A percentile compares a stretch with the other conserved stretches of the same genome.
These are phyloP conservation scores for Lolium rigidum DNA, from an alignment of 176 grass and related monocot genomes.

Conservation along the genomic window DNA sequence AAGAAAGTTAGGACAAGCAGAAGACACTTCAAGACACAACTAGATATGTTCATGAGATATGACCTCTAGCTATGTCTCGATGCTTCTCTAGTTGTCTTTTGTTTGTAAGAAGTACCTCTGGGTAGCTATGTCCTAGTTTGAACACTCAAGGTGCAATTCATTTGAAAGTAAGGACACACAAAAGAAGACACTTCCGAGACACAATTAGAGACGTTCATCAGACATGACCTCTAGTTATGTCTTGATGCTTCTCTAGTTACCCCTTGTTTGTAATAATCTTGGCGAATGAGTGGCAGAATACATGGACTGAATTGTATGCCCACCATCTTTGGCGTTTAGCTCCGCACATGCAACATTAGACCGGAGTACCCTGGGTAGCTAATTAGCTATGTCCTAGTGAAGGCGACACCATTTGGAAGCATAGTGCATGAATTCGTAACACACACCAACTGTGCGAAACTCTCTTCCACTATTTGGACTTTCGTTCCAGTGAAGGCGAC, in stretches of 20 bases:
- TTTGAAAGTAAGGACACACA: not conserved
- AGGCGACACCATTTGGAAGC: too few relatives aligned
- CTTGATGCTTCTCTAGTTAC: constrained; percentile 17
- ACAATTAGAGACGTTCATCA: not conserved
- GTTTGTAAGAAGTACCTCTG: constrained; percentile 2
- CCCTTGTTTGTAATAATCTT: constrained; percentile 1
- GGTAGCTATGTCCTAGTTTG: not conserved
- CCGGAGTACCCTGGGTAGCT: not conserved
- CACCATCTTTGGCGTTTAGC: constrained; percentile 8
- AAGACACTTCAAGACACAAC: not conserved
- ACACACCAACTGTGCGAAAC: too few relatives aligned
- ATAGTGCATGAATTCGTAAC: too few relatives aligned
- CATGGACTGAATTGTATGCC: not conserved
- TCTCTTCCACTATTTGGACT: too few relatives aligned
- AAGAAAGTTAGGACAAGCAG: not conserved
- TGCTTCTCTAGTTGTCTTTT: not conserved
- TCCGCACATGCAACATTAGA: not conserved
- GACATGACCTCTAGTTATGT: constrained; percentile 2
- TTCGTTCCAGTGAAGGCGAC: too few relatives aligned
- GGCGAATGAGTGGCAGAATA: not conserved
- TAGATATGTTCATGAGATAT: not conserved
- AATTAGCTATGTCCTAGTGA: not conserved
- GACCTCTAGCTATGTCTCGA: constrained; percentile 15
- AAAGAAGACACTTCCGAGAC: not conserved
- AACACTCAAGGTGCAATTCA: too few relatives aligned